phyloP scores from a whole-genome alignment of 805 yeast genomes.

The Metschnikowia lachancei region DNA sequence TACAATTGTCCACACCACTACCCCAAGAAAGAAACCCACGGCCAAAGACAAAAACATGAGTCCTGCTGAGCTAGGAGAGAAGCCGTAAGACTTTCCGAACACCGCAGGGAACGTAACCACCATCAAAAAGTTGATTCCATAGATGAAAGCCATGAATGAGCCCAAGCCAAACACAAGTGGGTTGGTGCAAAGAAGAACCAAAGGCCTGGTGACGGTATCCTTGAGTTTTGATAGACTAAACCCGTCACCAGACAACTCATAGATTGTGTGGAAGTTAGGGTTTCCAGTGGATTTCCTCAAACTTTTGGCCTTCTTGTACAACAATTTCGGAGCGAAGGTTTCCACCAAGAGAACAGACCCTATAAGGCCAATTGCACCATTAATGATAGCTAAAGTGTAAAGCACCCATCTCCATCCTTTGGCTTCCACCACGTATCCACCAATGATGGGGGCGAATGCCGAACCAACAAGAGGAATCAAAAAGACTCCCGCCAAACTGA shows the following conservation, averaged over 20 bases:
- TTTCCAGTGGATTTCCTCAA: slow-evolving; percentile 37
- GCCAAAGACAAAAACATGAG: slow-evolving; percentile 43
- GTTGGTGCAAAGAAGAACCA: slow-evolving; percentile 32
- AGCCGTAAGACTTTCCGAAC: slow-evolving; percentile 31
- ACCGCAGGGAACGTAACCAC: slow-evolving; percentile 39
- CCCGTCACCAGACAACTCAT: slow-evolving; percentile 34
- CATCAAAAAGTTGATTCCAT: slow-evolving; percentile 43
- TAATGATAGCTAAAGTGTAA: slow-evolving; percentile 34
- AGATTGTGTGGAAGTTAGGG: slow-evolving; percentile 36
- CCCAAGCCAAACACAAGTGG: slow-evolving; percentile 43
- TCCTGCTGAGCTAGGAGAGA: slow-evolving; percentile 29
- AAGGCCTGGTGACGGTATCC: slow-evolving; percentile 31
- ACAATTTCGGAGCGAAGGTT: slow-evolving; percentile 37
- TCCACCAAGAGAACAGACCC: slow-evolving; percentile 34
- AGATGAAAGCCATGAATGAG: slow-evolving; percentile 41
- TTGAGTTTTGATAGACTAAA: slow-evolving; percentile 23
- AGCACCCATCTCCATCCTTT: slow-evolving; percentile 39
- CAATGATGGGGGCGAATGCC: slow-evolving; percentile 37
- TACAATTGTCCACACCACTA: slow-evolving; percentile 29
- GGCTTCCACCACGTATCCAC: slow-evolving; percentile 34
- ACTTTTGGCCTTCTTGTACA: slow-evolving; percentile 26
- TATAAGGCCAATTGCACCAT: slow-evolving; percentile 31
- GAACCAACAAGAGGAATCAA: slow-evolving; percentile 40
- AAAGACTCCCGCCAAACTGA: slow-evolving; percentile 37
- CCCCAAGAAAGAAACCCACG: slow-evolving; percentile 34